Evolutionary conservation across 345 rosid genomes (phyloP).

Genomic region (Xanthoceras sorbifolium): DNA sequence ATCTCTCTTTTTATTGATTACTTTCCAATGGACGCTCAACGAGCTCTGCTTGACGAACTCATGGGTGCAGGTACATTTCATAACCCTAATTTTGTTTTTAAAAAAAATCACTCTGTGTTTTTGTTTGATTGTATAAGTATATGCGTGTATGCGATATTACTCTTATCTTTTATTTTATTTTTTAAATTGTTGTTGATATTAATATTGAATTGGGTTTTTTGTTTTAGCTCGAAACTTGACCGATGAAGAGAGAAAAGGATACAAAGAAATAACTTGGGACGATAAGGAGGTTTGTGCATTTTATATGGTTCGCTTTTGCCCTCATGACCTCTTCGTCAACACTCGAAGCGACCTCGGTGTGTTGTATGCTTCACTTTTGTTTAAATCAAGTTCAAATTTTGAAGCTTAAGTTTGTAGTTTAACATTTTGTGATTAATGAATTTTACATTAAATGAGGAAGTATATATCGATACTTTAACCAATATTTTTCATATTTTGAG

Average conservation of each 20-base stretch:
- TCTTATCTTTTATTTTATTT: background rate
- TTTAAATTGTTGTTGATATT: background rate
- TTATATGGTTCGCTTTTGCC: constrained; percentile 97
- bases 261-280: constrained; percentile 85
- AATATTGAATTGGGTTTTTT: background rate
- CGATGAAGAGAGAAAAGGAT: constrained; percentile 81
- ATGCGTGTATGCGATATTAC: background rate
- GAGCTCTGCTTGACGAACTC: constrained; percentile 95
- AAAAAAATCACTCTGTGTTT: background rate
- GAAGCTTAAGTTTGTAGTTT: background rate
- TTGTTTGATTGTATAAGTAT: background rate
- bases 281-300: constrained; percentile 91
- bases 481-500: no score
- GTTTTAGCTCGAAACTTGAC: constrained; percentile 82
- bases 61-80: constrained; percentile 83
- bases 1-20: background rate
- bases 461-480: no score
- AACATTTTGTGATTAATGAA: background rate
- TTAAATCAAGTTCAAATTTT: background rate
- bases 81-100: background rate
- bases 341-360: constrained; percentile 96
- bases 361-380: constrained; percentile 19
- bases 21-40: constrained; percentile 81
- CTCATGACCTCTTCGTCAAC: constrained; percentile 97
- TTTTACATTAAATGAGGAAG: no score